These are phyloP conservation scores for Alternaria triticina DNA, from an alignment of 2,329 filamentous ascomycete genomes.

Conservation along the genomic window DNA sequence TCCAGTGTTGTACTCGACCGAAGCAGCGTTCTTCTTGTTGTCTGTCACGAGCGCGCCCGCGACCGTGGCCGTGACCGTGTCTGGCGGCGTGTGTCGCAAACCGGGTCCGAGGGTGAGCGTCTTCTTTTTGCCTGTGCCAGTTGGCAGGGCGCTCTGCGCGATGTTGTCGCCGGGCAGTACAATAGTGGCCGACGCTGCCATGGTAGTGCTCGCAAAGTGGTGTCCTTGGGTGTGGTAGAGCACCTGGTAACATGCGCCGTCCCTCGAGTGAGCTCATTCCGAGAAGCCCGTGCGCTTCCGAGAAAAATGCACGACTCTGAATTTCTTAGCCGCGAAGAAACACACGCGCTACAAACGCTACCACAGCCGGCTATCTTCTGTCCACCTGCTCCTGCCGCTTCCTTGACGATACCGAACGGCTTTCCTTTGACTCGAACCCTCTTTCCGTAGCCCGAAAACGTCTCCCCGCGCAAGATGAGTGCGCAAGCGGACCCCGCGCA, in stretches of 20 bases:
- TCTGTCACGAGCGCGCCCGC: conserved; percentile 72
- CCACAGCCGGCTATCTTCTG: not conserved
- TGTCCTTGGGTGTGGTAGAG: not conserved
- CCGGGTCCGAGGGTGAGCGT: conserved; percentile 84
- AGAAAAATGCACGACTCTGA: conserved; percentile 24
- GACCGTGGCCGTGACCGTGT: conserved; percentile 71
- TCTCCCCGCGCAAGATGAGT: conserved; percentile 51
- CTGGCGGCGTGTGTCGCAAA: conserved; percentile 80
- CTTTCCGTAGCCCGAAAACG: not conserved
- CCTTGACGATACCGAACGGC: not conserved
- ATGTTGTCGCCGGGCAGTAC: conserved; percentile 85
- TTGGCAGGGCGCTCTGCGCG: conserved; percentile 69
- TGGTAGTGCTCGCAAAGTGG: conserved; percentile 39
- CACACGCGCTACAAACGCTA: conserved; percentile 1
- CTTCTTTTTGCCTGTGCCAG: conserved; percentile 65
- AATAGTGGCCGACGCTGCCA: conserved; percentile 64
- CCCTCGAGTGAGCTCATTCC: conserved; percentile 22
- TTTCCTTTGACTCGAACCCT: not conserved
- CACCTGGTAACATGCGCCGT: conserved; percentile 4
- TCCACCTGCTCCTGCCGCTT: not conserved
- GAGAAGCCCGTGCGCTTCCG: conserved; percentile 16
- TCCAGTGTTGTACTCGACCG: conserved; percentile 74
- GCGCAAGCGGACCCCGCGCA: conserved; percentile 59
- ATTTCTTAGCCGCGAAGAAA: conserved; percentile 27
- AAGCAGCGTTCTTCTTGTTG: conserved; percentile 75